These are phyloP conservation scores for Calonectria honghensis DNA, from an alignment of 2,329 filamentous ascomycete genomes.

Conservation along the genomic window DNA sequence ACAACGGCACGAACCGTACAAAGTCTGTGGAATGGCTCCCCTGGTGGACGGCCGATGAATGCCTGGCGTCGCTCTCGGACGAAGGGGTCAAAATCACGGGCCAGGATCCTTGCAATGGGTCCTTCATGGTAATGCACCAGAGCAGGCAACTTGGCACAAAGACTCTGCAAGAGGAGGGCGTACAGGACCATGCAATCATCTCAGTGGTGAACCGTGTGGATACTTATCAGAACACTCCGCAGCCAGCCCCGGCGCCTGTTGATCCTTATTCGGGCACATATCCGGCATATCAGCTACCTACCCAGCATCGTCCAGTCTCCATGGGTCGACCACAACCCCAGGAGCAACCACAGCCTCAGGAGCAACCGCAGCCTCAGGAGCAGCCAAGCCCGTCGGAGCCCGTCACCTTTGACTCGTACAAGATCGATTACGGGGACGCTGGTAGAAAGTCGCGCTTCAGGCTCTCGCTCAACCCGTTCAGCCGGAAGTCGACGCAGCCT, in stretches of 20 bases:
- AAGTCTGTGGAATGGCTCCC: constrained; percentile 23
- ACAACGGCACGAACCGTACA: not conserved
- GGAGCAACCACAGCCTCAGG: not conserved
- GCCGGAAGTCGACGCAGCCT: not conserved
- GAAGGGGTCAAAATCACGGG: not conserved
- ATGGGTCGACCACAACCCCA: not conserved
- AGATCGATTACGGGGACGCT: not conserved
- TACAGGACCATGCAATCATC: constrained; percentile 14
- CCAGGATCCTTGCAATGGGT: not conserved
- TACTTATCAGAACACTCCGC: not conserved
- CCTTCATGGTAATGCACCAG: not conserved
- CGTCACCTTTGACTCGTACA: not conserved
- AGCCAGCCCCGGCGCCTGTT: not conserved
- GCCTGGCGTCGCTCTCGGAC: not conserved
- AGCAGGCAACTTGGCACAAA: not conserved
- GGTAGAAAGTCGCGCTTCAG: not conserved
- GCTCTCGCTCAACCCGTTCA: not conserved
- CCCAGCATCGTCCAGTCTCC: not conserved
- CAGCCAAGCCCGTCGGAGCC: not conserved
- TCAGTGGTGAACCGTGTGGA: not conserved
- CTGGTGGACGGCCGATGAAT: constrained; percentile 21
- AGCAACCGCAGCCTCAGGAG: not conserved
- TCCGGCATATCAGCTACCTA: not conserved
- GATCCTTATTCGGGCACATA: not conserved
- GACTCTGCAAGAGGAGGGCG: not conserved